Base-by-base conservation (phyloP, 441 rosid species). In the Syzygium malaccense region DNA sequence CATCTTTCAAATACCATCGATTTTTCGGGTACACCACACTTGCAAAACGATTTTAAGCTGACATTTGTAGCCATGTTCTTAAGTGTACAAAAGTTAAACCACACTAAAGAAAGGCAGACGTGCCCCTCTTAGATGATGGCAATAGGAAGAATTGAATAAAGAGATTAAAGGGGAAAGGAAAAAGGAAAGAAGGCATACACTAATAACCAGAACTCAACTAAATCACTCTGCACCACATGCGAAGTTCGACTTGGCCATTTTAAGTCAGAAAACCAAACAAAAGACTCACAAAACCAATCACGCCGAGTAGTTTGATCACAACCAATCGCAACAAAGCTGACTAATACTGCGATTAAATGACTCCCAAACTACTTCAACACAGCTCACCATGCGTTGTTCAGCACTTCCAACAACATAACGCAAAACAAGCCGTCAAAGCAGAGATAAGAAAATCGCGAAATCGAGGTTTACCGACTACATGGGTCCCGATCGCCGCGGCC, bases 401-500 rank as follows among this genome's bases (percentile, higher is more conserved):
- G n/a, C 62, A 57, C 58, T 23, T 14, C 64, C 49, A 54, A 58
- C 17, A 66, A 64, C 41, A 49, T 30, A 86, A 66, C 32, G 55
- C 83, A 30, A 53, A 57, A 57, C 58, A n/a, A 18, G 75, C 45
- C 37, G 19, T 23, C 58, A 7, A 62, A 86, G 33, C 14, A 25
- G 55, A 85, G 18, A 55, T 14, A 10, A 85, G 26, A 54, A 87
- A 32, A 87, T 26, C n/a, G 20, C 11, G 49, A 48, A 17, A 51
- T 14, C 9, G 32, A 26, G 53, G 26, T 17, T 51, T 92, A 98
- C 99, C 99, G 87, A 97, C 93, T 71, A 96, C 92, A 90, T 93
- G 92, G 54, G 96, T 91, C 14, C 98, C 99, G n/a, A 97, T 92
- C 20, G 98, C 98, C 58, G 90, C 98, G 33, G 99, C 94, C 55